Evolutionary conservation across 2,329 filamentous ascomycete species (phyloP).

Genomic region (Biscogniauxia mediterranea): DNA sequence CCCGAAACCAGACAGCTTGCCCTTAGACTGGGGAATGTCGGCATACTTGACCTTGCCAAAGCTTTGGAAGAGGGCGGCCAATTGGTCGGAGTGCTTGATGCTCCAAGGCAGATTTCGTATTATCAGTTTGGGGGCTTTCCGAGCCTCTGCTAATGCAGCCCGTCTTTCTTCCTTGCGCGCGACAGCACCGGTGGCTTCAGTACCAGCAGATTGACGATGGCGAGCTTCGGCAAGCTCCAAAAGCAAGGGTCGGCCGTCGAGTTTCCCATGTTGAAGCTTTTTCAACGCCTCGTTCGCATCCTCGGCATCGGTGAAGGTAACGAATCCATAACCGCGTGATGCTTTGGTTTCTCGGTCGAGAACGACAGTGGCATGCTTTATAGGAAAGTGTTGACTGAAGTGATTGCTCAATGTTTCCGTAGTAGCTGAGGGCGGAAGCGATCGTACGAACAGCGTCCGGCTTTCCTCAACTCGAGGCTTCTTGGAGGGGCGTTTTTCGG

Average conservation of each 20-base stretch:
- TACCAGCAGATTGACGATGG: constrained; percentile 51
- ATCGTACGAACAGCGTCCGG: constrained; percentile 85
- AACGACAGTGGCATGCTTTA: constrained; percentile 95
- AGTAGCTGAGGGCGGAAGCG: constrained; percentile 74
- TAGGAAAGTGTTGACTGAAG: constrained; percentile 90
- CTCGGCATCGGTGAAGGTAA: constrained; percentile 91
- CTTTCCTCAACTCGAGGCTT: constrained; percentile 59
- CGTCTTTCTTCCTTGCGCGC: constrained; percentile 55
- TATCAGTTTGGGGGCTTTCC: constrained; percentile 73
- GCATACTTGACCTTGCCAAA: constrained; percentile 91
- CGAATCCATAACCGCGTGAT: constrained; percentile 92
- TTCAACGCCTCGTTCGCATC: constrained; percentile 80
- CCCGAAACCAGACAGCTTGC: constrained; percentile 81
- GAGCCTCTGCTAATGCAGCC: constrained; percentile 59
- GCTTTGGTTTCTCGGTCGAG: constrained; percentile 80
- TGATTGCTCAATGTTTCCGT: constrained; percentile 80
- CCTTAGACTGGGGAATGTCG: constrained; percentile 76
- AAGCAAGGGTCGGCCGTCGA: constrained; percentile 78
- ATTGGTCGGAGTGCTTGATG: constrained; percentile 80
- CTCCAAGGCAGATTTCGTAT: constrained; percentile 95
- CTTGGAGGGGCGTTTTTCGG: constrained; percentile 44
- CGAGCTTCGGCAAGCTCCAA: constrained; percentile 87
- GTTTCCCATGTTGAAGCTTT: constrained; percentile 73
- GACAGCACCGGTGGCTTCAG: constrained; percentile 43
- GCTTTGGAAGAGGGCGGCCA: constrained; percentile 75